These are phyloP conservation scores for Artemisia annua DNA, from an alignment of 129 eudicot genomes.

Conservation along the genomic window DNA sequence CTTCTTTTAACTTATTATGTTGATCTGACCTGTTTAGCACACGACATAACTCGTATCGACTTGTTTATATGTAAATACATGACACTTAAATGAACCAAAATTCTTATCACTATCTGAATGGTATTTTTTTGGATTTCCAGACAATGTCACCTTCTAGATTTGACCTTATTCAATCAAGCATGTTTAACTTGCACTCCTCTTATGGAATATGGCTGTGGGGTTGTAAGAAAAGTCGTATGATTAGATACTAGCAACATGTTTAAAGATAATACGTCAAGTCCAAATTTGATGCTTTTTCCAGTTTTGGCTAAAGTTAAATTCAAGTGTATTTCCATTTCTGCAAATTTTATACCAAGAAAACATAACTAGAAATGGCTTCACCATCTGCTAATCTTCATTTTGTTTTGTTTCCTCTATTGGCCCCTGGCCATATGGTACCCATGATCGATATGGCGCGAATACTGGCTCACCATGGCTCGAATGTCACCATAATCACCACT, in stretches of 20 bases:
- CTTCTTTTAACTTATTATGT: too few species aligned
- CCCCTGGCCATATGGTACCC: slow-evolving; percentile 57
- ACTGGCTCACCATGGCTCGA: slow-evolving; percentile 42
- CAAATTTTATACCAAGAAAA: neutral
- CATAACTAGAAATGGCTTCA: slow-evolving; percentile 17
- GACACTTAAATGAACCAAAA: too few species aligned
- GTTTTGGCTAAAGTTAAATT: neutral
- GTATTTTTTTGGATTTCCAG: neutral
- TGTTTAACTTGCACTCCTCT: neutral
- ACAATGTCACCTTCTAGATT: neutral
- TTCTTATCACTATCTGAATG: too few species aligned
- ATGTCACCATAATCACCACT: slow-evolving; percentile 33
- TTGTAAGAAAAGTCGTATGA: neutral
- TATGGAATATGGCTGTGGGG: neutral
- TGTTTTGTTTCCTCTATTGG: slow-evolving; percentile 48
- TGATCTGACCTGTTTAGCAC: too few species aligned
- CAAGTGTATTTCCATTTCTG: neutral
- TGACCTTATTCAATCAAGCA: neutral
- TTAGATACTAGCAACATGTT: neutral
- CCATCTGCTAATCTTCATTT: slow-evolving; percentile 34
- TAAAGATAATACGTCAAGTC: neutral
- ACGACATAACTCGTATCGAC: too few species aligned
- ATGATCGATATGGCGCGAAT: slow-evolving; percentile 50
- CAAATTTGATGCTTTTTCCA: neutral
- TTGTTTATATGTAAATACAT: too few species aligned